These are phyloP conservation scores for Aschersonia sp. DNA, from an alignment of 2,329 filamentous ascomycete species.

Conservation along the genomic window DNA sequence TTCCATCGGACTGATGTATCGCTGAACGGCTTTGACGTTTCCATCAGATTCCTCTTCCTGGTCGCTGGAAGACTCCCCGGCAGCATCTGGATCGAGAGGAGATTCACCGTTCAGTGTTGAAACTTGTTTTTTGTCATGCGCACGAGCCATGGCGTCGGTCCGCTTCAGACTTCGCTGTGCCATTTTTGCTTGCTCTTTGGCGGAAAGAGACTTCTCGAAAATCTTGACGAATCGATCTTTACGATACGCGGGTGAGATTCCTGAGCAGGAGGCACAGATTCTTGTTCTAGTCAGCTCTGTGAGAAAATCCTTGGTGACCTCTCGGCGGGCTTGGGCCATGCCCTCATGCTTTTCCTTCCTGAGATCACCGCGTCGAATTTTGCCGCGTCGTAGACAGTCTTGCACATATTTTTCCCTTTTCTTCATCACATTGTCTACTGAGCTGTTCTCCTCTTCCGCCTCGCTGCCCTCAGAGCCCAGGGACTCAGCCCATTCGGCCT, in stretches of 20 bases:
- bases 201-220: constrained; percentile 65
- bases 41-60: constrained; percentile 29
- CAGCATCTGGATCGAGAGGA: constrained; percentile 34
- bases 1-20: constrained; percentile 71
- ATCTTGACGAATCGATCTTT: constrained; percentile 90
- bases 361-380: constrained; percentile 29
- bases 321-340: constrained; percentile 59
- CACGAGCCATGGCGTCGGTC: constrained; percentile 49
- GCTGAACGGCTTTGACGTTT: constrained; percentile 30
- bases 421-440: constrained; percentile 36
- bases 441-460: constrained; percentile 48
- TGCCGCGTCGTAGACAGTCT: constrained; percentile 49
- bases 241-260: constrained; percentile 67
- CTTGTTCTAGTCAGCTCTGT: constrained; percentile 53
- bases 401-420: constrained; percentile 55
- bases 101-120: neutral
- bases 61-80: constrained; percentile 5
- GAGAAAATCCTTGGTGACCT: constrained; percentile 70
- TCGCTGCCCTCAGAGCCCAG: constrained; percentile 27
- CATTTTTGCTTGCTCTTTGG: constrained; percentile 69
- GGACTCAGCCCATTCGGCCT: constrained; percentile 21
- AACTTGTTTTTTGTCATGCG: constrained; percentile 21
- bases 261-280: constrained; percentile 51
- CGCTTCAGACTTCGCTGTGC: constrained; percentile 50
- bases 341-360: constrained; percentile 67